phyloP scores from a whole-genome alignment of 805 yeast genomes.

The Barnettozyma siamensis region DNA sequence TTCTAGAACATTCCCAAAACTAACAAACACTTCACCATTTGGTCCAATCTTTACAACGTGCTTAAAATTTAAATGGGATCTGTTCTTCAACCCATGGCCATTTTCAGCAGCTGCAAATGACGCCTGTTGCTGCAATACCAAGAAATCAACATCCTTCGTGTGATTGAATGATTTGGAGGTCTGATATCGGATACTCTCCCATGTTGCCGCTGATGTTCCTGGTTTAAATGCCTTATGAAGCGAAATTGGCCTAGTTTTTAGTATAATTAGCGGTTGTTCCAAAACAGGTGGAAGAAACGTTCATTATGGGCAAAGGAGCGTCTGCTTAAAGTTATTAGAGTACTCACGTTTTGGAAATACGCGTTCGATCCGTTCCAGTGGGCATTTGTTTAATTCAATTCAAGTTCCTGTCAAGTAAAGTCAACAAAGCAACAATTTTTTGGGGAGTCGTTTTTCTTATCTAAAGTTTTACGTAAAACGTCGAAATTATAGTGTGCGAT shows the following conservation, averaged over 20 bases:
- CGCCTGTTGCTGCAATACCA: not conserved
- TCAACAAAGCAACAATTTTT: not conserved
- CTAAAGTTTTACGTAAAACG: too few relatives aligned
- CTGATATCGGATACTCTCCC: slow-evolving; percentile 25
- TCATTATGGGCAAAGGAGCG: too few relatives aligned
- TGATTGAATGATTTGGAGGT: slow-evolving; percentile 1
- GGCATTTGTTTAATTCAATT: slow-evolving; percentile 24
- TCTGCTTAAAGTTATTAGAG: too few relatives aligned
- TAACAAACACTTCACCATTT: slow-evolving; percentile 33
- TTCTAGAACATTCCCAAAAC: slow-evolving; percentile 26
- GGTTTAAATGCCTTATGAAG: slow-evolving; percentile 18
- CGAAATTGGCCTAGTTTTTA: slow-evolving; percentile 15
- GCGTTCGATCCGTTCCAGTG: slow-evolving; percentile 27
- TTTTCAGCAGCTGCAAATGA: slow-evolving; percentile 4
- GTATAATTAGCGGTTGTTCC: too few relatives aligned
- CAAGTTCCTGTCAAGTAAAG: slow-evolving; percentile 9
- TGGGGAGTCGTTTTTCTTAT: not conserved
- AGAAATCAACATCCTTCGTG: not conserved
- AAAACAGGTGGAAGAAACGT: too few relatives aligned
- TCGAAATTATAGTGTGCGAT: too few relatives aligned
- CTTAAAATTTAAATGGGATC: not conserved
- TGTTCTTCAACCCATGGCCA: slow-evolving; percentile 5
- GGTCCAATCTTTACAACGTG: slow-evolving; percentile 29
- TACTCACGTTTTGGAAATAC: slow-evolving; percentile 24
- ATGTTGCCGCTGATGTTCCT: slow-evolving; percentile 25